These are phyloP conservation scores for Sparassis latifolia DNA, from an alignment of 1,284 basidiomycete genomes.

Conservation along the genomic window DNA sequence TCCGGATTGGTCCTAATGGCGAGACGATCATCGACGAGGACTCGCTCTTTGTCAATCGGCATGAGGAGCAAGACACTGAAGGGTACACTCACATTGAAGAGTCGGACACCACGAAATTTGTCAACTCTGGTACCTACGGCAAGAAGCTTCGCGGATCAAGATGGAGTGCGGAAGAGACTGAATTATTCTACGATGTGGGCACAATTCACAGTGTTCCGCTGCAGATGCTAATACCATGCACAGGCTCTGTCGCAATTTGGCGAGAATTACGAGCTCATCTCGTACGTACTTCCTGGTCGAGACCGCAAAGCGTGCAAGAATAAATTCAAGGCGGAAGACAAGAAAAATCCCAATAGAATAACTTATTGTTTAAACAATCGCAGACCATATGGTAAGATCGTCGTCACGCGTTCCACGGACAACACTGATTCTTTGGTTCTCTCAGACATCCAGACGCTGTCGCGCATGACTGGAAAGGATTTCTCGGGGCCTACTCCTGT, in stretches of 20 bases:
- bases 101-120: conserved; percentile 75
- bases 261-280: conserved; percentile 89
- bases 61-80: conserved; percentile 54
- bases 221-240: not conserved
- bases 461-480: conserved; percentile 74
- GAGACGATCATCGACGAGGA: conserved; percentile 79
- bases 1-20: conserved; percentile 76
- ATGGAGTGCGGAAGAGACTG: conserved; percentile 84
- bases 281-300: conserved; percentile 78
- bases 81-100: conserved; percentile 79
- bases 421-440: not conserved
- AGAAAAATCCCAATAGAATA: conserved; percentile 64
- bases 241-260: conserved; percentile 84
- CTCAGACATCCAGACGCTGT: conserved; percentile 61
- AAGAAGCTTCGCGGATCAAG: conserved; percentile 71
- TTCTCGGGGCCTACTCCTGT: conserved; percentile 74
- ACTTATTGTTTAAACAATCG: conserved; percentile 61
- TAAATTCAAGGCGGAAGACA: conserved; percentile 88
- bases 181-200: conserved; percentile 76
- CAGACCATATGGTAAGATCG: conserved; percentile 56
- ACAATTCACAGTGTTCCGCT: not conserved
- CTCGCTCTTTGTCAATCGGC: conserved; percentile 69
- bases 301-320: conserved; percentile 85
- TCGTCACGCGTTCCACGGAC: not conserved
- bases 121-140: conserved; percentile 79